These are phyloP conservation scores for Eimeria tenella DNA, from an alignment of 169 alveolate genomes.

Conservation along the genomic window DNA sequence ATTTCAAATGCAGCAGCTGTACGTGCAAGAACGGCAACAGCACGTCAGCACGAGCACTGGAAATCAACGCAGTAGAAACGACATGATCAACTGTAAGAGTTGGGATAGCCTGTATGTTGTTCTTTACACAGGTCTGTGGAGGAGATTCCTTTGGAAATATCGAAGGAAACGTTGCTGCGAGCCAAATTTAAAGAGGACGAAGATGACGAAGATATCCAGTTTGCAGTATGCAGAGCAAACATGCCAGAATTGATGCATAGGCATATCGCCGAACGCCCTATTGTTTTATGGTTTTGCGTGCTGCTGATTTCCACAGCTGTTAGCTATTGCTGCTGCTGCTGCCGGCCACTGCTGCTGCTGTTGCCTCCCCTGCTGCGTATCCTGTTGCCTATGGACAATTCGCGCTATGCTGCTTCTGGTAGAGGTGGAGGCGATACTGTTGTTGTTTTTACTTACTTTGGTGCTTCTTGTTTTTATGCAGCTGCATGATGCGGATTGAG, in stretches of 20 bases:
- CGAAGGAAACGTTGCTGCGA: slow-evolving; percentile 25
- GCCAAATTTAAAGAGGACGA: slow-evolving; percentile 56
- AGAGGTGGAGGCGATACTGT: too few species aligned
- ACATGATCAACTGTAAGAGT: background rate
- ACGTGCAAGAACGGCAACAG: background rate
- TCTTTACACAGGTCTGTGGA: slow-evolving; percentile 32
- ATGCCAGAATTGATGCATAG: background rate
- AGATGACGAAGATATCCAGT: slow-evolving; percentile 60
- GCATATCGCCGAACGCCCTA: too few species aligned
- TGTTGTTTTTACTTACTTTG: too few species aligned
- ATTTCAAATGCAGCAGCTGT: background rate
- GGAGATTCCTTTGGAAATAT: slow-evolving; percentile 48
- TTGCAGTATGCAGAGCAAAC: slow-evolving; percentile 17
- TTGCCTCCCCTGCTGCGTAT: background rate
- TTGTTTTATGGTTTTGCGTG: too few species aligned
- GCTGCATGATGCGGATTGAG: background rate
- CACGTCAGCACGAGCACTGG: background rate
- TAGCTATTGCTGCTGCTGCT: too few species aligned
- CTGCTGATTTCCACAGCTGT: too few species aligned
- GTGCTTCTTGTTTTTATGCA: background rate
- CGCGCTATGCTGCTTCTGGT: background rate
- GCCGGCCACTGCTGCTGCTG: background rate
- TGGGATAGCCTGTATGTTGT: background rate
- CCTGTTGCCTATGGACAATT: background rate
- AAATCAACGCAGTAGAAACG: background rate